These are phyloP conservation scores for Penicillium mononematosum DNA, from an alignment of 495 filamentous ascomycete genomes.

Conservation along the genomic window DNA sequence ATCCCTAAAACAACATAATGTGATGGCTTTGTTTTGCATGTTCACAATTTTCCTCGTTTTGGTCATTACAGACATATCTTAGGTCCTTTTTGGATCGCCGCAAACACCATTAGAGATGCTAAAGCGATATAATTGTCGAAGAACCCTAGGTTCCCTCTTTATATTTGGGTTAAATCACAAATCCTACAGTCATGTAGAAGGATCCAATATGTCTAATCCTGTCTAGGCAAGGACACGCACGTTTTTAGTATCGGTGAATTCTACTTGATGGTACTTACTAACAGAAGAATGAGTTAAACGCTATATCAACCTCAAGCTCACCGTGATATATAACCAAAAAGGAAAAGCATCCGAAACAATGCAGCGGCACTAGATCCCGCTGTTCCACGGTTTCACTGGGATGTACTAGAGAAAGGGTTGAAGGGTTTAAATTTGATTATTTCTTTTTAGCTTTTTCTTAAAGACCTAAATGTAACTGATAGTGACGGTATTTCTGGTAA, in stretches of 20 bases:
- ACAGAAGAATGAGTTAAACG: background rate
- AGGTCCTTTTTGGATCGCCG: background rate
- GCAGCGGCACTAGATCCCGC: background rate
- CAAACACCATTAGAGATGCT: background rate
- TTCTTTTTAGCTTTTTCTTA: background rate
- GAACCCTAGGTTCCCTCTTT: background rate
- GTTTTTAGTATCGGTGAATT: background rate
- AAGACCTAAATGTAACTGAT: constrained; percentile 21
- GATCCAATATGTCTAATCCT: background rate
- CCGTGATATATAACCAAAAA: background rate
- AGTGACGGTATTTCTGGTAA: constrained; percentile 25
- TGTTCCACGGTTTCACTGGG: background rate
- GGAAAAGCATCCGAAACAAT: background rate
- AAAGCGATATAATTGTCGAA: background rate
- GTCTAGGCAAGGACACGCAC: background rate
- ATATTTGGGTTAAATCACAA: background rate
- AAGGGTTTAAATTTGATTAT: background rate
- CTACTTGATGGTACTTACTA: background rate
- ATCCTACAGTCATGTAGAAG: background rate
- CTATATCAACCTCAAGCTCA: background rate
- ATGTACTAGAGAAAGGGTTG: background rate
- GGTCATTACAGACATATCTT: background rate
- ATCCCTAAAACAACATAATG: background rate
- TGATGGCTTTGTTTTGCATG: background rate
- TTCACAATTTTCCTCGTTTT: background rate